Evolutionary conservation across 202 grass and related monocot genomes (phyloP), one percentile per base, ranked within the genome.

Genomic region (Brachypodium distachyon): DNA sequence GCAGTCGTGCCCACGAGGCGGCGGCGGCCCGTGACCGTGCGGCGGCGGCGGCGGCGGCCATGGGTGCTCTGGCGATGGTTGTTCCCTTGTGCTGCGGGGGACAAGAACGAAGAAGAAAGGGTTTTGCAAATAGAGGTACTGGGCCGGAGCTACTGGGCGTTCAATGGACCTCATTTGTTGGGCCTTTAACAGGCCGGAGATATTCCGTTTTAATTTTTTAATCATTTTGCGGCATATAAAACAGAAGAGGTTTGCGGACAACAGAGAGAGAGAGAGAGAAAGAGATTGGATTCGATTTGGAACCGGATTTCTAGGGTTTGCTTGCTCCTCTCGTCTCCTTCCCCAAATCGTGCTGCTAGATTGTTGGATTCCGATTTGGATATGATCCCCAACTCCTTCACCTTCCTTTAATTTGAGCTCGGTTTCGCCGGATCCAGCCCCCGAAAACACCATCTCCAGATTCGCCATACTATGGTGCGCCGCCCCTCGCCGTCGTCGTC

Each of bases 1-100:
- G 73, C 2, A 90, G 77, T 38, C 81, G 87, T 4, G 49, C 47
- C 80, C 83, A 93, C 46, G 87, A 61, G 12, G 66, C 87, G 39
- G 83, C 83, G 64, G 83, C 60, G 51, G 87, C 77, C 62, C 86
- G 86, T 50, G 46, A 70, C 67, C 84, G 69, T 11, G 65, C 57
- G 27, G 70, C 81, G 57, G 76, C 68, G 79, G 83, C 78, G 62
- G 80, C 77, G 65, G 68, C 42, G 64, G 64, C 39, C 64, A 67
- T 67, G 64, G 64, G n/a, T n/a, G n/a, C n/a, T n/a, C n/a, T n/a
- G n/a, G n/a, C n/a, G n/a, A n/a, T n/a, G n/a, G n/a, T n/a, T n/a
- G n/a, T n/a, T n/a, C n/a, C n/a, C n/a, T n/a, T n/a, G n/a, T n/a
- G n/a, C n/a, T n/a, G n/a, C n/a, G n/a, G n/a, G n/a, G n/a, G n/a